These are phyloP conservation scores for Hippophae tibetana DNA, from an alignment of 306 rosid genomes.

Conservation along the genomic window DNA sequence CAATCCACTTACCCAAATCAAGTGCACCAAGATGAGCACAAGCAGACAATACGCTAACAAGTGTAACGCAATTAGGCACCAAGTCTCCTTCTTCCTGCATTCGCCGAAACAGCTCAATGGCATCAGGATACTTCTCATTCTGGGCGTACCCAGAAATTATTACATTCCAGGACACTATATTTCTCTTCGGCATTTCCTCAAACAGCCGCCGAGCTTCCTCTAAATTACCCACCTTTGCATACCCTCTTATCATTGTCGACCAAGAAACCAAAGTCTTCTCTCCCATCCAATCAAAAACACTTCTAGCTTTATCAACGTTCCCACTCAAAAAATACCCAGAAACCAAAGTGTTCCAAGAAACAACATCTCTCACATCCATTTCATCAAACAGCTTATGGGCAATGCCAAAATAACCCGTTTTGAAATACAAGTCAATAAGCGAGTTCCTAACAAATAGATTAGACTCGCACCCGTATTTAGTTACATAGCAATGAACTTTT, in stretches of 20 bases:
- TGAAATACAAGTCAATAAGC: constrained; percentile 28
- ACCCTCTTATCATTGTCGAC: constrained; percentile 34
- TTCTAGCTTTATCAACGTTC: constrained; percentile 15
- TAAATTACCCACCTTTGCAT: constrained; percentile 21
- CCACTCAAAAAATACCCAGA: constrained; percentile 31
- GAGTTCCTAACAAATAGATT: constrained; percentile 30
- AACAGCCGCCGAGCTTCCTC: constrained; percentile 20
- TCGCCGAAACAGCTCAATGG: constrained; percentile 23
- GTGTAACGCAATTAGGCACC: constrained; percentile 22
- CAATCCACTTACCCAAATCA: constrained; percentile 34
- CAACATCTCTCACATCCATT: constrained; percentile 25
- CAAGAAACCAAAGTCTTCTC: constrained; percentile 28
- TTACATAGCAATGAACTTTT: constrained; percentile 28
- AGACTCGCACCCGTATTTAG: constrained; percentile 32
- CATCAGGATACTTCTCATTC: constrained; percentile 29
- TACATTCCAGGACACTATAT: constrained; percentile 31
- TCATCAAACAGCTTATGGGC: constrained; percentile 31
- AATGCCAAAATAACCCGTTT: constrained; percentile 14
- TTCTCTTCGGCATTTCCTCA: constrained; percentile 25
- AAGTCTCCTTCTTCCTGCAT: constrained; percentile 21
- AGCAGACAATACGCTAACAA: constrained; percentile 28
- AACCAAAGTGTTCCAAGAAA: constrained; percentile 35
- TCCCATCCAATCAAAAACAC: constrained; percentile 24
- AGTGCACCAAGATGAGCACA: constrained; percentile 37
- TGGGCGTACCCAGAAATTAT: constrained; percentile 30